Evolutionary conservation across 495 filamentous ascomycete genomes (phyloP), one percentile per base, ranked within the genome.

Genomic region (Trichoderma asperelloides): DNA sequence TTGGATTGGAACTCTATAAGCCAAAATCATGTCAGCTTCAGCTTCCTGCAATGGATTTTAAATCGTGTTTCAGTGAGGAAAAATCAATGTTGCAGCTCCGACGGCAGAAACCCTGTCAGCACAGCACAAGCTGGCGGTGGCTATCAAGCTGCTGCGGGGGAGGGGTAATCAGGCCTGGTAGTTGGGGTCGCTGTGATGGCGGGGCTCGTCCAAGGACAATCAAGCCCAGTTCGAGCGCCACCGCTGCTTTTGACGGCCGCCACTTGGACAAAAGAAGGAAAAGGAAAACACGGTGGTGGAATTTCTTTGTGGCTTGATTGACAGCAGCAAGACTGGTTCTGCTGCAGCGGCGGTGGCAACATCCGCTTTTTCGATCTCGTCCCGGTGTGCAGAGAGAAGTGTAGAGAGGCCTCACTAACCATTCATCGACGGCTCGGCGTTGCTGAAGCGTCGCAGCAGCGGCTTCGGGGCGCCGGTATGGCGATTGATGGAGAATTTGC

Each of bases 1-100:
- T 89, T 88, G 70, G 91, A 95, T 67, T 80, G 83, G 69, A 85
- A 80, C 81, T 96, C 92, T 89, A 74, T 63, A 7, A 67, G 68
- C 9, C 55, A 60, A 28, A 23, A 55, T 12, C 1, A 4, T 18
- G 25, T 60, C 55, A 60, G 55, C 25, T 60, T 60, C 55, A 60
- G 55, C 25, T 60, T 60, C 23, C n/a, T 55, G 16, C 70, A 72
- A 67, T 11, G 63, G 25, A 57, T 62, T 13, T 69, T 78, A 39
- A 77, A 43, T 9, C 13, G 16, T 6, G 5, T 16, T 45, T 45
- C 41, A 18, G 41, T 16, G 5, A 0, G 43, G 3, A 16, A 47
- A 21, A 23, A 25, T 51, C 7, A 5, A 18, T 9, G 47, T 21
- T n/a, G 16, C 47, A 21, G 21, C 23, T 21, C 5, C 33, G 33